A percentile compares a stretch with the other conserved stretches of the same genome.
phyloP scores from a whole-genome alignment of 1,284 basidiomycete species.

The Inonotus hispidus region DNA sequence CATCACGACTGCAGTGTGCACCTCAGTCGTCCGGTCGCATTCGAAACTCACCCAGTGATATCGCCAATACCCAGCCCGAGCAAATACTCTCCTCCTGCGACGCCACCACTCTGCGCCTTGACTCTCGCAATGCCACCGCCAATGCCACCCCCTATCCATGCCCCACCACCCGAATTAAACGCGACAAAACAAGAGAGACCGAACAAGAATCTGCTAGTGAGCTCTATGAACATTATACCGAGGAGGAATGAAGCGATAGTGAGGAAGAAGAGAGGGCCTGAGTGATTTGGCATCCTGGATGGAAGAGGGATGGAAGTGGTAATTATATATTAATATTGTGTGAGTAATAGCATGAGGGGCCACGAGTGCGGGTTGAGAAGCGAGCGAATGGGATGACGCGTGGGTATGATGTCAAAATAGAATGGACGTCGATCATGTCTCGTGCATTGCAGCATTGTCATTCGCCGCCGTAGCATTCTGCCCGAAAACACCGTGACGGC shows the following conservation, averaged over 20 bases:
- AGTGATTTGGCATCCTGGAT: not conserved
- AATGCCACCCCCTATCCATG: not conserved
- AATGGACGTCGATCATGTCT: too few relatives aligned
- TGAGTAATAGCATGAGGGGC: too few relatives aligned
- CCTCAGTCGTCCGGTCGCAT: too few relatives aligned
- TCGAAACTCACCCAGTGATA: slow-evolving; percentile 57
- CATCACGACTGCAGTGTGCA: too few relatives aligned
- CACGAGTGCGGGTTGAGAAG: too few relatives aligned
- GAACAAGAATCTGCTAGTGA: not conserved
- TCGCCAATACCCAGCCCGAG: slow-evolving; percentile 47
- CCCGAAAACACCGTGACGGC: too few relatives aligned
- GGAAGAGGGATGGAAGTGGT: not conserved
- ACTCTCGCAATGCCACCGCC: not conserved
- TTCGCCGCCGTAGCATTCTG: too few relatives aligned
- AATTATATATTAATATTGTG: not conserved
- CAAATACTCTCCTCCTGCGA: slow-evolving; percentile 18
- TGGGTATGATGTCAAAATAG: too few relatives aligned
- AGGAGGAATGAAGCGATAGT: not conserved
- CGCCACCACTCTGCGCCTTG: not conserved
- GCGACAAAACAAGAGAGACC: not conserved
- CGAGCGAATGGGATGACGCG: too few relatives aligned
- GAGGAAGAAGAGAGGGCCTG: not conserved
- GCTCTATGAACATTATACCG: not conserved
- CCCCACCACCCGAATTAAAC: not conserved
- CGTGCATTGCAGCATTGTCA: too few relatives aligned